phyloP scores from a whole-genome alignment of 768 basidiomycete genomes.

The Termitomyces heimii region DNA sequence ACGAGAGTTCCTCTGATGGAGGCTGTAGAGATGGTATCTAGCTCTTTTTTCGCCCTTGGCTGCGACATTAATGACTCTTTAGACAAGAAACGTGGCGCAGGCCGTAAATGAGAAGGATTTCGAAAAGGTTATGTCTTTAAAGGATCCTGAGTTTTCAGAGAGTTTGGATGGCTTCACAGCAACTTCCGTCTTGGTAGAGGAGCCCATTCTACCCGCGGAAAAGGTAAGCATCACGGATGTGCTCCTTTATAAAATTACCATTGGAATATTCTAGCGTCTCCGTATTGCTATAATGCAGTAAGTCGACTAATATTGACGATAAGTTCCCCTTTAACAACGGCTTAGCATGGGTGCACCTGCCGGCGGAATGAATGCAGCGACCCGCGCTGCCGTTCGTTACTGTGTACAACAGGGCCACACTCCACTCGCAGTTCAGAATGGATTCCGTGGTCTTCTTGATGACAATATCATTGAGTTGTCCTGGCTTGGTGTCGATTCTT shows the following conservation, averaged over 20 bases:
- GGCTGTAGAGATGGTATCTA: conserved; percentile 77
- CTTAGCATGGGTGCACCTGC: conserved; percentile 91
- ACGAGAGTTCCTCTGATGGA: conserved; percentile 87
- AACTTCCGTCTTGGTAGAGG: conserved; percentile 57
- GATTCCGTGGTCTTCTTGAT: conserved; percentile 91
- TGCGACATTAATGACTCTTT: neutral
- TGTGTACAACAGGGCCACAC: conserved; percentile 90
- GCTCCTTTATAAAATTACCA: neutral
- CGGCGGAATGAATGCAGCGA: conserved; percentile 98
- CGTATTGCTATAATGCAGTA: conserved; percentile 83
- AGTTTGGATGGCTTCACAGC: conserved; percentile 80
- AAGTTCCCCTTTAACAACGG: neutral
- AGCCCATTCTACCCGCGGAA: conserved; percentile 42
- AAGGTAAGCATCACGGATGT: conserved; percentile 29
- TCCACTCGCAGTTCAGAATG: conserved; percentile 91
- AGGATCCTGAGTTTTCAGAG: conserved; percentile 91
- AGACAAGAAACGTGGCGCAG: conserved; percentile 84
- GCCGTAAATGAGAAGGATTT: conserved; percentile 85
- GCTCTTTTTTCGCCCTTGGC: conserved; percentile 1
- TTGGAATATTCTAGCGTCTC: conserved; percentile 48
- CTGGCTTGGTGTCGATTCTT: conserved; percentile 96
- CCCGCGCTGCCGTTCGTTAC: conserved; percentile 89
- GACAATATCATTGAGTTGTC: conserved; percentile 81
- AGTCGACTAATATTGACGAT: conserved; percentile 20
- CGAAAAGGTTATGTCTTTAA: conserved; percentile 75